These are phyloP conservation scores for Dioszegia hungarica DNA, from an alignment of 768 basidiomycete species.

Conservation along the genomic window DNA sequence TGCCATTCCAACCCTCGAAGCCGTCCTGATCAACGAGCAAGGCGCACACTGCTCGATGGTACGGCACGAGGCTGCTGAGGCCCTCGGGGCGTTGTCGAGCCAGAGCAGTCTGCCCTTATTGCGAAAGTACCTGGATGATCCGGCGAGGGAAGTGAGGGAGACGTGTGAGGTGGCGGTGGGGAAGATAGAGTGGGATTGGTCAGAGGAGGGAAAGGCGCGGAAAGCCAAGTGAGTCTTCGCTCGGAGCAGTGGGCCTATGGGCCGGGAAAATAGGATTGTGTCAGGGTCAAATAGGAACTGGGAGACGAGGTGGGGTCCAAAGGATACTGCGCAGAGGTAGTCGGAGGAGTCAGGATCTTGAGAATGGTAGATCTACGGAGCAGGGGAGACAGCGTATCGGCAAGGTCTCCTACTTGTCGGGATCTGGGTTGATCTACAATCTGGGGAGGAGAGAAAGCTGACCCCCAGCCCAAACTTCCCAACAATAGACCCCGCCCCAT, in stretches of 20 bases:
- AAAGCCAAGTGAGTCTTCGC: slow-evolving; percentile 34
- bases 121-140: slow-evolving; percentile 65
- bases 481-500: slow-evolving; percentile 49
- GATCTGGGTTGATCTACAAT: no score
- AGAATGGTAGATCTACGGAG: no score
- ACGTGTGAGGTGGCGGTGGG: slow-evolving; percentile 96
- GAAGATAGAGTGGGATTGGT: slow-evolving; percentile 83
- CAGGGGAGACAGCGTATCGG: no score
- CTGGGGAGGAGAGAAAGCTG: neutral
- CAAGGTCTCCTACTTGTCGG: no score
- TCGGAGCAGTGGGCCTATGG: no score
- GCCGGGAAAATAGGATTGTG: no score
- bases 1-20: slow-evolving; percentile 74
- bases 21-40: slow-evolving; percentile 74
- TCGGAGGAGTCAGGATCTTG: no score
- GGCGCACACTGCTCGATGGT: slow-evolving; percentile 68
- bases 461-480: slow-evolving; percentile 46
- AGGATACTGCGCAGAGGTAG: neutral
- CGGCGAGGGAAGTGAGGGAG: slow-evolving; percentile 73
- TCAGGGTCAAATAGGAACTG: no score
- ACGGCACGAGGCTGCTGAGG: slow-evolving; percentile 99
- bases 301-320: no score
- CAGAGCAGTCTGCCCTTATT: slow-evolving; percentile 64
- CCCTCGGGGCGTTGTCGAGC: slow-evolving; percentile 87
- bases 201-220: slow-evolving; percentile 46